Evolutionary conservation across 2,329 filamentous ascomycete genomes (phyloP).

Genomic region (Xylaria multiplex): DNA sequence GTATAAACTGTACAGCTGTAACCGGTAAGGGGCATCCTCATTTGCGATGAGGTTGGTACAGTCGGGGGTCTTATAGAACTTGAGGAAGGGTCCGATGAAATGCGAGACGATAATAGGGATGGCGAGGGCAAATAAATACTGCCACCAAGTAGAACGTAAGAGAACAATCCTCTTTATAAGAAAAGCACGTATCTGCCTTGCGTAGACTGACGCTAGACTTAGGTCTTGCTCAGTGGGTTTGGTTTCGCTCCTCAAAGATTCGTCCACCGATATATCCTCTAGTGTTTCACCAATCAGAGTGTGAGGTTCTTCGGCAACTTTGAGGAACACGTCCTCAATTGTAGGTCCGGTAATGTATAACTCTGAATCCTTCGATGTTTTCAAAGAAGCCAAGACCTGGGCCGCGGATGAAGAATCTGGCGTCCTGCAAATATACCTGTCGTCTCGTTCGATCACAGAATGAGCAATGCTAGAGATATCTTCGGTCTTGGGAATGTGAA

Average conservation of each 20-base stretch:
- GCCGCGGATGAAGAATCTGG: conserved; percentile 65
- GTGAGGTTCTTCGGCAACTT: conserved; percentile 65
- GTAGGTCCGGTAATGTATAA: conserved; percentile 71
- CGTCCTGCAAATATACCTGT: conserved; percentile 66
- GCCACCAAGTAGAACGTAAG: conserved; percentile 44
- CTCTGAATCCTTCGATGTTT: conserved; percentile 63
- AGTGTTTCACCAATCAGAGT: conserved; percentile 36
- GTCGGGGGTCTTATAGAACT: neutral
- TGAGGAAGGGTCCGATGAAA: conserved; percentile 34
- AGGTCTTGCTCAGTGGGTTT: neutral
- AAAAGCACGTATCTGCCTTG: conserved; percentile 41
- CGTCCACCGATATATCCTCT: conserved; percentile 30
- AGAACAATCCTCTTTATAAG: conserved; percentile 44
- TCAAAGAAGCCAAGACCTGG: conserved; percentile 62
- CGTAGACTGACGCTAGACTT: neutral
- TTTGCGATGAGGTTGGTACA: neutral
- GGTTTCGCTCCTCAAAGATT: conserved; percentile 24
- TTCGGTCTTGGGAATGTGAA: conserved; percentile 45
- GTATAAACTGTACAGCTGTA: neutral
- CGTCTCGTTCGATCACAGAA: conserved; percentile 49
- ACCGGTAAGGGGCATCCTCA: neutral
- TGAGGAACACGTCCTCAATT: conserved; percentile 74
- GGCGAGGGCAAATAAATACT: conserved; percentile 42
- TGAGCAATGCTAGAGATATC: conserved; percentile 39
- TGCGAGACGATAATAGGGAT: conserved; percentile 42